Percentiles rank a stretch among this genome's conserved stretches.
These are phyloP conservation scores for Candida buenavistaensis DNA, from an alignment of 1,139 yeast species.

Conservation along the genomic window DNA sequence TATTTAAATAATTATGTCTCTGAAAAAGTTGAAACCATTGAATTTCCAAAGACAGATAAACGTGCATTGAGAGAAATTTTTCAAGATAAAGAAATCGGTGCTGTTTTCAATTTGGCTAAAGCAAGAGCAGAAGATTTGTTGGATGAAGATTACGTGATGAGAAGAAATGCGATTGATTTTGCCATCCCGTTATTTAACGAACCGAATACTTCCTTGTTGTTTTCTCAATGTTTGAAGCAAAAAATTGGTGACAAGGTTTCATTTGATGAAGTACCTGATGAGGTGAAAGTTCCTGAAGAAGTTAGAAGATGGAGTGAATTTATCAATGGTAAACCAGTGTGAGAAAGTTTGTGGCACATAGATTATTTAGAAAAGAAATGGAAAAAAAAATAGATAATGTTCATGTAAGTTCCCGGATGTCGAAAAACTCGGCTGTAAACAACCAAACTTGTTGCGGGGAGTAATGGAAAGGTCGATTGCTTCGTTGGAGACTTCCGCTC, in stretches of 20 bases:
- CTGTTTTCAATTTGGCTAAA: slow-evolving; percentile 88
- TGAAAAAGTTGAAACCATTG: slow-evolving; percentile 64
- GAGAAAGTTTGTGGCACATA: neutral
- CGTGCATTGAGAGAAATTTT: slow-evolving; percentile 90
- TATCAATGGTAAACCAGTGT: slow-evolving; percentile 50
- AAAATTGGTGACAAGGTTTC: slow-evolving; percentile 61
- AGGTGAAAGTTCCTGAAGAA: slow-evolving; percentile 71
- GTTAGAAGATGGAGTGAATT: slow-evolving; percentile 96
- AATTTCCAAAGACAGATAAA: slow-evolving; percentile 90
- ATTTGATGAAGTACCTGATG: slow-evolving; percentile 41
- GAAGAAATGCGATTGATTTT: slow-evolving; percentile 98
- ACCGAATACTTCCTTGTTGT: slow-evolving; percentile 86
- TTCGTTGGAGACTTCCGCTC: too few species aligned
- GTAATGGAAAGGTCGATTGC: too few species aligned
- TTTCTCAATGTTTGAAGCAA: slow-evolving; percentile 77
- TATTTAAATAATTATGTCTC: slow-evolving; percentile 57
- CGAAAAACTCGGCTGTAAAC: too few species aligned
- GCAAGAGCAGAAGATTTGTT: slow-evolving; percentile 82
- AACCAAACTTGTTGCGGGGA: too few species aligned
- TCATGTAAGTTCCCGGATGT: neutral
- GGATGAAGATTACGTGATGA: slow-evolving; percentile 94
- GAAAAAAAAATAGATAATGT: neutral
- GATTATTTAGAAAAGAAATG: neutral
- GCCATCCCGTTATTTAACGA: slow-evolving; percentile 95
- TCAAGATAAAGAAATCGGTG: slow-evolving; percentile 77